A percentile compares a stretch with the other conserved stretches of the same genome.
Conservation (phyloP, 768 basidiomycete species). For the Tricholoma terreum region DNA sequence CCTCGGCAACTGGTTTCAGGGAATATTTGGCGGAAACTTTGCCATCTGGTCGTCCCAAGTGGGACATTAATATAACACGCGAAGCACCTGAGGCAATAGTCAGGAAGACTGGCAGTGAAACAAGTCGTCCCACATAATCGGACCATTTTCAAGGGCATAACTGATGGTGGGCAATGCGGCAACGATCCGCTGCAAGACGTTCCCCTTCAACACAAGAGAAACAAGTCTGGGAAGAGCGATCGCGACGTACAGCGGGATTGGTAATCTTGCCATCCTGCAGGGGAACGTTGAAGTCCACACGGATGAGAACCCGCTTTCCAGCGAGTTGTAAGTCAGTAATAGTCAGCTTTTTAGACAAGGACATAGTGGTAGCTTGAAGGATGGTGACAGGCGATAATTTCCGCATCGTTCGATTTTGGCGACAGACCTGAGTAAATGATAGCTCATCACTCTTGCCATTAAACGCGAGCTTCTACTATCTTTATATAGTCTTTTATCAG, state of each 20-base stretch:
- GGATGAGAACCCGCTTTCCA: slow-evolving; percentile 86
- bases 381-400: not conserved
- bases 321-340: slow-evolving; percentile 89
- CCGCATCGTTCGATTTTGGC: not conserved
- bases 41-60: slow-evolving; percentile 96
- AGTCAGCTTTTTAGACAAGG: slow-evolving; percentile 90
- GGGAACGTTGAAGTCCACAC: slow-evolving; percentile 96
- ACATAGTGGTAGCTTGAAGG: slow-evolving; percentile 54
- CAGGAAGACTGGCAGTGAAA: slow-evolving; percentile 7
- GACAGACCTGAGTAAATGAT: not conserved
- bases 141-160: slow-evolving; percentile 86
- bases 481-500: too few relatives aligned
- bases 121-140: slow-evolving; percentile 5
- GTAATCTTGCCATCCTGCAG: slow-evolving; percentile 90
- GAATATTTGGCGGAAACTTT: slow-evolving; percentile 87
- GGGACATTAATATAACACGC: slow-evolving; percentile 92
- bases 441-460: too few relatives aligned
- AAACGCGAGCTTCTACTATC: too few relatives aligned
- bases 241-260: slow-evolving; percentile 81
- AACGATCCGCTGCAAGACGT: slow-evolving; percentile 78
- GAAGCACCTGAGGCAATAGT: slow-evolving; percentile 56
- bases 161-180: slow-evolving; percentile 94
- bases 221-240: slow-evolving; percentile 7
- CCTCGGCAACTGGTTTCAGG: slow-evolving; percentile 79
- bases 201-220: slow-evolving; percentile 11